phyloP scores from a whole-genome alignment of 805 yeast genomes.

The Sugiyamaella qingdaonensis region DNA sequence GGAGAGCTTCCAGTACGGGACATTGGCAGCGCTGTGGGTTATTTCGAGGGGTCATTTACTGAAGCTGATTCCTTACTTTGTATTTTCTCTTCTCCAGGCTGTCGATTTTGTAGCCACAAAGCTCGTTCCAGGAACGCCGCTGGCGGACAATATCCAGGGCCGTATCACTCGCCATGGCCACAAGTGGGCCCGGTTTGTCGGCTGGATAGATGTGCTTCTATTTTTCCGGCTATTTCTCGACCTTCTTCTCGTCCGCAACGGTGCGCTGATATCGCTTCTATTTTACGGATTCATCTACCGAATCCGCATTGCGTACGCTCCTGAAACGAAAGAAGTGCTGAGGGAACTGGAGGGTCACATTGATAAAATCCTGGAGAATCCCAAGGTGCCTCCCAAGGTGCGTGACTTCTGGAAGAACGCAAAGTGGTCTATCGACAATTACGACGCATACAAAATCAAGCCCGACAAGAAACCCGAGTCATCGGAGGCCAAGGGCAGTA shows the following conservation, averaged over 20 bases:
- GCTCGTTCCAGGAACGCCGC: conserved; percentile 9
- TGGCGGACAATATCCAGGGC: conserved; percentile 7
- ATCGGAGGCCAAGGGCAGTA: not conserved
- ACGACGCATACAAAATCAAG: conserved; percentile 7
- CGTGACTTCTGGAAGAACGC: conserved; percentile 46
- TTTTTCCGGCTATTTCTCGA: conserved; percentile 40
- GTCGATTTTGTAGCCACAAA: conserved; percentile 45
- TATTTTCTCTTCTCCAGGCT: conserved; percentile 74
- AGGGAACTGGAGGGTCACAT: conserved; percentile 56
- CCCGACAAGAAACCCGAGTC: conserved; percentile 4
- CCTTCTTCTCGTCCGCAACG: conserved; percentile 52
- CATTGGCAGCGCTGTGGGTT: conserved; percentile 51
- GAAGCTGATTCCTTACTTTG: conserved; percentile 63
- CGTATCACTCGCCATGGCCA: conserved; percentile 5
- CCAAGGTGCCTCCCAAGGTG: conserved; percentile 46
- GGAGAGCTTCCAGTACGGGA: conserved; percentile 68
- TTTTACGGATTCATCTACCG: conserved; percentile 58
- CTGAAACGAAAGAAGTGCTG: conserved; percentile 60
- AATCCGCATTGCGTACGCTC: conserved; percentile 66
- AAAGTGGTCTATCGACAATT: conserved; percentile 32
- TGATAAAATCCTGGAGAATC: conserved; percentile 45
- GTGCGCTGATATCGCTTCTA: conserved; percentile 54
- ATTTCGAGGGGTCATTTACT: conserved; percentile 57
- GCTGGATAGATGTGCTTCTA: conserved; percentile 15
- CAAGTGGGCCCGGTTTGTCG: conserved; percentile 13